A percentile compares a stretch with the other conserved stretches of the same genome.
These are phyloP conservation scores for Geotrichum carabidarum DNA, from an alignment of 1,139 yeast genomes.

Conservation along the genomic window DNA sequence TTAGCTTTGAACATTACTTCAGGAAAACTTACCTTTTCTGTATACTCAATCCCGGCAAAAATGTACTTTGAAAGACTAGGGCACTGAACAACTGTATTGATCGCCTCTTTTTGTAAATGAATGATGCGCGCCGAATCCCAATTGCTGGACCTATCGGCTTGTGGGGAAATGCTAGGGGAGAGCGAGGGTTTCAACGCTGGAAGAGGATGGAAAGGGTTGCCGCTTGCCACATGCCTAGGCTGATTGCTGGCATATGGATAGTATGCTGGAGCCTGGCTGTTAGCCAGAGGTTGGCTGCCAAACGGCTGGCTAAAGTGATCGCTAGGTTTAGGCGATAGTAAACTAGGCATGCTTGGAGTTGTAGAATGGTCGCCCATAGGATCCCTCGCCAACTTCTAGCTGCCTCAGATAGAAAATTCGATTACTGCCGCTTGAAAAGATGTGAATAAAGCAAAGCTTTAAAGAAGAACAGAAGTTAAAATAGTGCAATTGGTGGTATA, in stretches of 20 bases:
- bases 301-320: not conserved
- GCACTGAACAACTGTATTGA: constrained; percentile 5
- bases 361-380: constrained; percentile 4
- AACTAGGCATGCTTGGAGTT: not conserved
- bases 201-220: not conserved
- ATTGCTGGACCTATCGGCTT: not conserved
- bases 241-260: not conserved
- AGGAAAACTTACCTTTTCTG: not conserved
- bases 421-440: too few species aligned
- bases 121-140: constrained; percentile 7
- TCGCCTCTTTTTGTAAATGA: constrained; percentile 11
- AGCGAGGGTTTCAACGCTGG: not conserved
- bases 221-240: not conserved
- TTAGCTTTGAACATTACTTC: not conserved
- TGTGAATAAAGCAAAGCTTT: too few species aligned
- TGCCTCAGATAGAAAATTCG: too few species aligned
- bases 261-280: not conserved
- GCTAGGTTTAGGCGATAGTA: not conserved
- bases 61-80: constrained; percentile 1
- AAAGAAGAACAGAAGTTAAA: not conserved
- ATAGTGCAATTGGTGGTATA: not conserved
- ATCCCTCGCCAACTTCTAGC: too few species aligned
- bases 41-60: not conserved
- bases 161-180: constrained; percentile 2
- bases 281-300: not conserved